These are phyloP conservation scores for Trichoderma asperellum DNA, from an alignment of 2,329 filamentous ascomycete species.

Conservation along the genomic window DNA sequence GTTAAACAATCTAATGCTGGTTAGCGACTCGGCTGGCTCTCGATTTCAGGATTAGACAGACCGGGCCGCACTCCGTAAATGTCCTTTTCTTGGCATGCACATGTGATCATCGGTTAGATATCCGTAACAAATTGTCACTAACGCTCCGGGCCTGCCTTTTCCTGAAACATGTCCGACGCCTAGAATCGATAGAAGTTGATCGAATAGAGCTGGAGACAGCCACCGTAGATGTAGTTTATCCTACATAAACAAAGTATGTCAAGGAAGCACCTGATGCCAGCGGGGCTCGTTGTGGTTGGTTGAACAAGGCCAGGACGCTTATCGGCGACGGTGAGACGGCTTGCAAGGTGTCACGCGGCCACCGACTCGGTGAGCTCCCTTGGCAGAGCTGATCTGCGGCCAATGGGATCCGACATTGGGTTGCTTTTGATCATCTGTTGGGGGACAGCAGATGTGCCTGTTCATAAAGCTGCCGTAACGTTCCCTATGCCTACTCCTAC, in stretches of 20 bases:
- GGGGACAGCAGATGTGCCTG: background rate
- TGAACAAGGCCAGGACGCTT: slow-evolving; percentile 5
- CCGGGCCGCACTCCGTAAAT: background rate
- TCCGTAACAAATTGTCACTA: background rate
- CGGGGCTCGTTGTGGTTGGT: slow-evolving; percentile 6
- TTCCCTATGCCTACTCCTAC: background rate
- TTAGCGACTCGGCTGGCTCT: slow-evolving; percentile 1
- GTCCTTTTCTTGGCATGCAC: slow-evolving; percentile 5
- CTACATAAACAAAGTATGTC: background rate
- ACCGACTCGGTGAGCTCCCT: slow-evolving; percentile 7
- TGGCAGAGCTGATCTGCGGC: slow-evolving; percentile 3
- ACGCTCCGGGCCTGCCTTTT: slow-evolving; percentile 17
- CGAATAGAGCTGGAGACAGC: background rate
- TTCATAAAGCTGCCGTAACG: background rate
- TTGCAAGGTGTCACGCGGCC: slow-evolving; percentile 15
- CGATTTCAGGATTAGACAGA: background rate
- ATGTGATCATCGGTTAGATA: slow-evolving; percentile 21
- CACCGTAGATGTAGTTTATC: background rate
- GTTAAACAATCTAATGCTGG: background rate
- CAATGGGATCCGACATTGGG: background rate
- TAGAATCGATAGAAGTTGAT: slow-evolving; percentile 1
- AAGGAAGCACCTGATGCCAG: slow-evolving; percentile 2
- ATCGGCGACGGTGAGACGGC: slow-evolving; percentile 19
- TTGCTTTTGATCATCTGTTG: background rate
- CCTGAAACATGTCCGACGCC: slow-evolving; percentile 14